A percentile compares a stretch with the other conserved stretches of the same genome.
phyloP scores from a whole-genome alignment of 352 stramenopile genomes.

The Pythium angustatum region DNA sequence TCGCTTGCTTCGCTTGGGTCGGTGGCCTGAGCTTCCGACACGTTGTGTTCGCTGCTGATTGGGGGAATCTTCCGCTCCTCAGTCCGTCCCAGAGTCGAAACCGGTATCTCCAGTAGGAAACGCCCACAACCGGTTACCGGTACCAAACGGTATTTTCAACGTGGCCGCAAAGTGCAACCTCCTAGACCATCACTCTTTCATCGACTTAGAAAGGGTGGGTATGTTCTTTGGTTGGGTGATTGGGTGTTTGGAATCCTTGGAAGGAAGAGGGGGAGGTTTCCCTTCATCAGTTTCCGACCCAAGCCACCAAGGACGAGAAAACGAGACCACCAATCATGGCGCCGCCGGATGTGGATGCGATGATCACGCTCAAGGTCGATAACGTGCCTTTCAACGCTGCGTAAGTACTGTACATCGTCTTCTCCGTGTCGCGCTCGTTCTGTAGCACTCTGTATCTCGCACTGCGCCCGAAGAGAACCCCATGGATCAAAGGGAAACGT shows the following conservation, averaged over 20 bases:
- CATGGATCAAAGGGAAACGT: neutral
- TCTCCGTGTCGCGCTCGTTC: conserved; percentile 18
- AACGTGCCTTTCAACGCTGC: conserved; percentile 82
- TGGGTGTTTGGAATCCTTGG: conserved; percentile 23
- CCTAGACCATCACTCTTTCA: conserved; percentile 10
- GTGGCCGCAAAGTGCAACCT: conserved; percentile 9
- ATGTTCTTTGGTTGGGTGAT: conserved; percentile 4
- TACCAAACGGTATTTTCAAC: neutral
- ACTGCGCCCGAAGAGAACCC: conserved; percentile 10
- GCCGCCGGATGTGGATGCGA: conserved; percentile 77
- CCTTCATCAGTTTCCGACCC: conserved; percentile 13
- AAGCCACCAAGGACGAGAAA: neutral
- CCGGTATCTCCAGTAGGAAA: conserved; percentile 1
- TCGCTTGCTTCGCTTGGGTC: neutral
- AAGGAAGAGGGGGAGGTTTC: conserved; percentile 11
- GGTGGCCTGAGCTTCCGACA: conserved; percentile 21
- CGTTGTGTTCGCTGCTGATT: conserved; percentile 27
- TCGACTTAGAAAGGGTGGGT: conserved; percentile 7
- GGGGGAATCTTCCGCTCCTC: conserved; percentile 27
- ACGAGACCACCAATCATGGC: conserved; percentile 53
- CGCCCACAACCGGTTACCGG: conserved; percentile 15
- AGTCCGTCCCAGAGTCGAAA: conserved; percentile 14
- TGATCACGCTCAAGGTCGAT: conserved; percentile 89
- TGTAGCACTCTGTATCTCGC: conserved; percentile 15
- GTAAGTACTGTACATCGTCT: conserved; percentile 34